Percentiles rank a stretch among this genome's conserved stretches.
phyloP scores from a whole-genome alignment of 2,329 filamentous ascomycete genomes.

The Daldinia eschscholtzii region DNA sequence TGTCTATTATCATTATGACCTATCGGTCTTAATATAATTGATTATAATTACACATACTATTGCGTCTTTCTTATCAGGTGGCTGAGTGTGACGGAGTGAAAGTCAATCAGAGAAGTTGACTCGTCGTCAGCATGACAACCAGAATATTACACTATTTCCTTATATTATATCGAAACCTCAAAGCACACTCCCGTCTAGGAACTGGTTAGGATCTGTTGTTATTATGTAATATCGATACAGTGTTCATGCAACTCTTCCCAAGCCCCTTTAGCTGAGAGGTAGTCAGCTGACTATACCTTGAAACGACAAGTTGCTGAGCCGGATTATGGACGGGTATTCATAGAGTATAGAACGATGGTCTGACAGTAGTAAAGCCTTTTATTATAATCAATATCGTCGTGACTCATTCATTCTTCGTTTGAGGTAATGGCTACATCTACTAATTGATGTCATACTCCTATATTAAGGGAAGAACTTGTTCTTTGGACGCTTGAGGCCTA shows the following conservation, averaged over 20 bases:
- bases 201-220: not conserved
- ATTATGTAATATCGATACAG: not conserved
- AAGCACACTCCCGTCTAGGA: not conserved
- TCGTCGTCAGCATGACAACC: not conserved
- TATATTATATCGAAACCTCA: too few relatives aligned
- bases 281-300: too few relatives aligned
- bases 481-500: constrained; percentile 63
- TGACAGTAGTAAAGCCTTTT: too few relatives aligned
- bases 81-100: not conserved
- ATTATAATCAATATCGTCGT: not conserved
- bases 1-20: not conserved
- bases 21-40: not conserved
- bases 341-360: too few relatives aligned
- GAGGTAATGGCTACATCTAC: not conserved
- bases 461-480: constrained; percentile 54
- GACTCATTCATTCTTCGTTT: not conserved
- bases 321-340: not conserved
- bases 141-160: not conserved
- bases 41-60: not conserved
- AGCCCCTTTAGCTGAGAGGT: too few relatives aligned
- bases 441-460: not conserved
- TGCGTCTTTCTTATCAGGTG: not conserved
- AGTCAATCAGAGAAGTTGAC: not conserved
- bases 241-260: not conserved
- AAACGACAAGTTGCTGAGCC: not conserved